These are phyloP conservation scores for Xylaria digitata DNA, from an alignment of 2,329 filamentous ascomycete species.

Conservation along the genomic window DNA sequence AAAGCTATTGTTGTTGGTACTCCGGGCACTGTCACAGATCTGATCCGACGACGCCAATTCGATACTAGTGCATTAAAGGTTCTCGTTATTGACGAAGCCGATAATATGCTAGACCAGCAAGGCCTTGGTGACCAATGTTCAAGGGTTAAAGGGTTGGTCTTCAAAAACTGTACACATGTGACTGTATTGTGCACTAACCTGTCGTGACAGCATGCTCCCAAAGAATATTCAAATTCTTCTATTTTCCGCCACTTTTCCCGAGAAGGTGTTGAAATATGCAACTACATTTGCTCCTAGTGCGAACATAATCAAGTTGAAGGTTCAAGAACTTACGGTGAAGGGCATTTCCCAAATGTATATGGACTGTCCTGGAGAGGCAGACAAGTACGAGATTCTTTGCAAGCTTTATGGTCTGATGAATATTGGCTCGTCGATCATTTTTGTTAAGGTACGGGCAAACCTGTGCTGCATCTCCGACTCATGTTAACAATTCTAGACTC, in stretches of 20 bases:
- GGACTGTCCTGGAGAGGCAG: constrained; percentile 83
- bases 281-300: constrained; percentile 85
- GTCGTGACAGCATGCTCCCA: constrained; percentile 72
- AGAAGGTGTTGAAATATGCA: constrained; percentile 86
- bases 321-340: constrained; percentile 93
- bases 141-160: constrained; percentile 82
- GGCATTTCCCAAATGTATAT: constrained; percentile 99
- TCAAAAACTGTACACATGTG: not conserved
- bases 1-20: constrained; percentile 91
- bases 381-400: constrained; percentile 89
- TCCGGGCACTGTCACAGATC: constrained; percentile 90
- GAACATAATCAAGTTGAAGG: constrained; percentile 86
- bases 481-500: constrained; percentile 67
- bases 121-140: constrained; percentile 95
- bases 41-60: constrained; percentile 81
- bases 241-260: constrained; percentile 94
- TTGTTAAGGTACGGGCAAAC: constrained; percentile 76
- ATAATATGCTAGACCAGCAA: constrained; percentile 98
- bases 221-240: constrained; percentile 85
- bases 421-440: constrained; percentile 97
- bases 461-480: not conserved
- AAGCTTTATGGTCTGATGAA: constrained; percentile 97
- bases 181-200: constrained; percentile 48
- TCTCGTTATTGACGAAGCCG: constrained; percentile 93
- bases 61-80: constrained; percentile 78